A percentile compares a stretch with the other conserved stretches of the same genome.
Conservation (phyloP, 768 basidiomycete genomes). For the Kwoniella sp. region DNA sequence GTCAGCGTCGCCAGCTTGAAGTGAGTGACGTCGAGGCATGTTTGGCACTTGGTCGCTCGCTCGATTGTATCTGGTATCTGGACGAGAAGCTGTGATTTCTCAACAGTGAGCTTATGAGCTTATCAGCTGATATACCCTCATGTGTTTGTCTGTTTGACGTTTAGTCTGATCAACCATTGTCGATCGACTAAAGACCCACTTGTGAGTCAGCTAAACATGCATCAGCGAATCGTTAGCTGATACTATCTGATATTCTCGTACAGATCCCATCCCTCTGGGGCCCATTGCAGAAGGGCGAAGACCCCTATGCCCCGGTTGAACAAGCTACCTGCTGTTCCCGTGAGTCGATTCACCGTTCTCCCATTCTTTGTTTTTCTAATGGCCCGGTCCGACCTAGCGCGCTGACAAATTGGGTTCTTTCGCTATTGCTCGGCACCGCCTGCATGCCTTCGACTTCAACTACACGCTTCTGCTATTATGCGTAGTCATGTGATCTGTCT, state of each 20-base stretch:
- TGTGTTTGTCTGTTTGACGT: too few relatives aligned
- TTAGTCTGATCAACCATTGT: conserved; percentile 89
- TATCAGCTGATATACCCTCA: too few relatives aligned
- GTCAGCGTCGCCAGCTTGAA: conserved; percentile 90
- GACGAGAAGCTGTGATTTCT: too few relatives aligned
- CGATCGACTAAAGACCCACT: conserved; percentile 80
- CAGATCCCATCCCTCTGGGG: conserved; percentile 98
- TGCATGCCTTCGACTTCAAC: too few relatives aligned
- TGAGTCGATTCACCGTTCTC: conserved; percentile 16
- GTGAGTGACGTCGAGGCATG: conserved; percentile 59
- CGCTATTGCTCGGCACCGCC: too few relatives aligned
- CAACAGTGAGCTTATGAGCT: too few relatives aligned
- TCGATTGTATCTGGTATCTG: too few relatives aligned
- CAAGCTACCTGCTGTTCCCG: conserved; percentile 57
- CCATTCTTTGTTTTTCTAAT: background rate
- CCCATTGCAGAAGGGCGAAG: conserved; percentile 85
- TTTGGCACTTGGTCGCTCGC: too few relatives aligned
- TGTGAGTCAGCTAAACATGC: conserved; percentile 29
- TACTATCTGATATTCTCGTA: background rate
- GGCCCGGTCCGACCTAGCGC: background rate
- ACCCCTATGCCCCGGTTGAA: conserved; percentile 82
- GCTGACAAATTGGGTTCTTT: too few relatives aligned
- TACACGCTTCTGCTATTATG: too few relatives aligned
- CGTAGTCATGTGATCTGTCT: too few relatives aligned
- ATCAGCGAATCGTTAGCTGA: conserved; percentile 7